These are phyloP conservation scores for Trichoderma sp. DNA, from an alignment of 2,329 filamentous ascomycete genomes.

Conservation along the genomic window DNA sequence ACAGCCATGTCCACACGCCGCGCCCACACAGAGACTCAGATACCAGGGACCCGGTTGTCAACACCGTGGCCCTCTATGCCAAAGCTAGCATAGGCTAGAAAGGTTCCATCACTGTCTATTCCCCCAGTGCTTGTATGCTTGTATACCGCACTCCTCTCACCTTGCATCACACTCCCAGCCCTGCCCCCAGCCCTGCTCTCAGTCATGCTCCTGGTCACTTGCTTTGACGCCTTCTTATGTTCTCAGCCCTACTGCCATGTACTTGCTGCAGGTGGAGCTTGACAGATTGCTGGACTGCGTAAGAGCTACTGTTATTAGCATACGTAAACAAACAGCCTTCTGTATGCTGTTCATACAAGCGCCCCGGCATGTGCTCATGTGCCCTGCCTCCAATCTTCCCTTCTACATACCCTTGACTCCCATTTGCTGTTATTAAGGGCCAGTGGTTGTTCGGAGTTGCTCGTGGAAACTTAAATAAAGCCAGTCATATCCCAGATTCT, in stretches of 20 bases:
- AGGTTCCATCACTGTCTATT: neutral
- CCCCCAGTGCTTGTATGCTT: neutral
- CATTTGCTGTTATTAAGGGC: conserved; percentile 21
- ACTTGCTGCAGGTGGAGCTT: conserved; percentile 4
- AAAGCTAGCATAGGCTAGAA: neutral
- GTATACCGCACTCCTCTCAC: neutral
- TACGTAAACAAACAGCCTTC: conserved; percentile 9
- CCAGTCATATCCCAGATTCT: conserved; percentile 11
- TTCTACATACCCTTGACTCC: conserved; percentile 1
- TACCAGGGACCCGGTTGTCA: conserved; percentile 12
- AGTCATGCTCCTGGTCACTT: conserved; percentile 1
- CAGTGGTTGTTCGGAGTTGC: neutral
- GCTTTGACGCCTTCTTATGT: neutral
- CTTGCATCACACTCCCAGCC: neutral
- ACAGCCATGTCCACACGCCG: neutral
- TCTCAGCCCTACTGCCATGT: conserved; percentile 16
- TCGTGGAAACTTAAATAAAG: conserved; percentile 2
- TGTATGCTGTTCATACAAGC: conserved; percentile 9
- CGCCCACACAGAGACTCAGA: neutral
- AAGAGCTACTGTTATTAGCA: conserved; percentile 18
- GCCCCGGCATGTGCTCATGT: conserved; percentile 22
- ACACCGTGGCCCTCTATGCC: neutral
- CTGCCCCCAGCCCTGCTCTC: neutral
- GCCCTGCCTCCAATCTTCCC: neutral
- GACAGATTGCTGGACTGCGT: neutral